Percentiles rank a stretch among this genome's conserved stretches.
phyloP scores from a whole-genome alignment of 2,329 filamentous ascomycete species.

The Ampelomyces quisqualis region DNA sequence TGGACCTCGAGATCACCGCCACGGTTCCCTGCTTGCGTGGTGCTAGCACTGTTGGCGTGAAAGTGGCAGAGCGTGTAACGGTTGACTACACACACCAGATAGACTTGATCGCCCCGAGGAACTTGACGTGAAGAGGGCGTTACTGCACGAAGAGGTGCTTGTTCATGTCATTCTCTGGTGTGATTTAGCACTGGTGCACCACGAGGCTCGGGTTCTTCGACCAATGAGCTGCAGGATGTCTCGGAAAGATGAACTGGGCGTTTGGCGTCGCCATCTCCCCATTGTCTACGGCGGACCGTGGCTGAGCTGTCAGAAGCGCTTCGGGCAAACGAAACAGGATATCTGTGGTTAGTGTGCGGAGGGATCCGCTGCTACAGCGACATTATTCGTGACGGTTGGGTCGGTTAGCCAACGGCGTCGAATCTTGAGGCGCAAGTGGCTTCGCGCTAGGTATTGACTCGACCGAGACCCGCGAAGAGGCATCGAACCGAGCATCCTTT shows the following conservation, averaged over 20 bases:
- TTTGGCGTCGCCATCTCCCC: neutral
- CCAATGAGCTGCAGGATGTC: neutral
- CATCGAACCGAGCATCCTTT: conserved; percentile 15
- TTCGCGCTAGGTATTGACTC: conserved; percentile 8
- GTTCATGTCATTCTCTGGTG: no score
- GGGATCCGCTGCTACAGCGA: conserved; percentile 32
- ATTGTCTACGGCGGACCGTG: neutral
- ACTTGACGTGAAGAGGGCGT: no score
- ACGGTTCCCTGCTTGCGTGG: conserved; percentile 6
- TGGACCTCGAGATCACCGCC: conserved; percentile 11
- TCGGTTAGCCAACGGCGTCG: conserved; percentile 16
- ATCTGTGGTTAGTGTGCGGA: conserved; percentile 31
- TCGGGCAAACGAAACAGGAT: conserved; percentile 24
- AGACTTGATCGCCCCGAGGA: no score
- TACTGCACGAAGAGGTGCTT: no score
- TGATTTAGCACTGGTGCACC: neutral
- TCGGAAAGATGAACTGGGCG: neutral
- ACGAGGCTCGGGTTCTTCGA: neutral
- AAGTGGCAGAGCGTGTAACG: neutral
- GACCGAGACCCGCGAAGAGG: conserved; percentile 5
- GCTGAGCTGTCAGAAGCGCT: conserved; percentile 25
- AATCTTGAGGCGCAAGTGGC: conserved; percentile 10
- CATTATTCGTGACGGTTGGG: conserved; percentile 19
- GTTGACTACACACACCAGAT: no score
- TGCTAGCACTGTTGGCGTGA: conserved; percentile 13